A percentile compares a stretch with the other conserved stretches of the same genome.
These are phyloP conservation scores for Phytophthora macrochlamydospora DNA, from an alignment of 352 stramenopile genomes.

Conservation along the genomic window DNA sequence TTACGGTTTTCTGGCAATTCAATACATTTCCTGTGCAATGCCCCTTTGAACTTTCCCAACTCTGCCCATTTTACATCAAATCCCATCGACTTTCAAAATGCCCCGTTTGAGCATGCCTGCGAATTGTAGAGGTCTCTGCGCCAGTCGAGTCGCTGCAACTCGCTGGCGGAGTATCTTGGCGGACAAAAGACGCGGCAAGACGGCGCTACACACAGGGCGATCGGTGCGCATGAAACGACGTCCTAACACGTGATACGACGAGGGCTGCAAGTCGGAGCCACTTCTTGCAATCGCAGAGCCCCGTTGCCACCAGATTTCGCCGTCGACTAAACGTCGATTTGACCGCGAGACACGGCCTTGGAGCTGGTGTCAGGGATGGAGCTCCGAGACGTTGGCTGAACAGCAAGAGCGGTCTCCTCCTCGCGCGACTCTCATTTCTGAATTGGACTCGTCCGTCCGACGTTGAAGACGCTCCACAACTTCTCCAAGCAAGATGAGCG, in stretches of 20 bases:
- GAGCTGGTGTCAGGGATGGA: conserved; percentile 16
- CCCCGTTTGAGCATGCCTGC: conserved; percentile 3
- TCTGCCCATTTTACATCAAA: too few species aligned
- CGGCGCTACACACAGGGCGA: conserved; percentile 12
- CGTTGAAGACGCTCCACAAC: background rate
- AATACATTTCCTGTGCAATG: too few species aligned
- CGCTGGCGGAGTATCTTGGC: conserved; percentile 8
- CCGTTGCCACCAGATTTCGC: conserved; percentile 24
- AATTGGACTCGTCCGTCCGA: conserved; percentile 18
- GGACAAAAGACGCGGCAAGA: conserved; percentile 22
- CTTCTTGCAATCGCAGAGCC: conserved; percentile 1
- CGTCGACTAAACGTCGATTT: background rate
- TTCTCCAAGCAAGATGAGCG: conserved; percentile 22
- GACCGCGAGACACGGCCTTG: conserved; percentile 3
- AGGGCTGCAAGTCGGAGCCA: background rate
- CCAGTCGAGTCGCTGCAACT: conserved; percentile 14
- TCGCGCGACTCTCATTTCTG: conserved; percentile 17
- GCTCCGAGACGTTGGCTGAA: conserved; percentile 9
- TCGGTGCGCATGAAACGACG: conserved; percentile 9
- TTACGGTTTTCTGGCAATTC: too few species aligned
- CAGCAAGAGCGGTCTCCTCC: background rate
- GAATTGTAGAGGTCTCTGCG: background rate
- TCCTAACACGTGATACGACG: conserved; percentile 38
- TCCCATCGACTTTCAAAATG: too few species aligned
- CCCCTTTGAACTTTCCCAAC: too few species aligned